Percentiles rank a stretch among this genome's conserved stretches.
Conservation (phyloP, 2,329 filamentous ascomycete species). For the Dothistroma pini region DNA sequence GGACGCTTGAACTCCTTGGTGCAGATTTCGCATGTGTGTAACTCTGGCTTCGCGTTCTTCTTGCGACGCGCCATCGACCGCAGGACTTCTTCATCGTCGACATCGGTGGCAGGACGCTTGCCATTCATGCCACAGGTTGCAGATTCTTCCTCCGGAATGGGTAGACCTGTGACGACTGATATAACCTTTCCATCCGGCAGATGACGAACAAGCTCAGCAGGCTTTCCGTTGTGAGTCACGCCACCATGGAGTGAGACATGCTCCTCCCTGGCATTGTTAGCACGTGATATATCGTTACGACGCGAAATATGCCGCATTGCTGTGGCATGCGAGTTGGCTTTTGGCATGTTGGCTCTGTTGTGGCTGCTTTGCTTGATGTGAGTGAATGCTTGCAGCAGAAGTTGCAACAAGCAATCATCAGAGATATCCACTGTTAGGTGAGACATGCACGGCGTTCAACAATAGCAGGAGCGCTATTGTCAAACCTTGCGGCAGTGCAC, state of each 20-base stretch:
- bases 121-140: slow-evolving; percentile 47
- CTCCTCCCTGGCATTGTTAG: slow-evolving; percentile 53
- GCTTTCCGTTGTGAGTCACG: slow-evolving; percentile 73
- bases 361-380: background rate
- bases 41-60: slow-evolving; percentile 66
- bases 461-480: slow-evolving; percentile 13
- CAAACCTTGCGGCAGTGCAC: slow-evolving; percentile 2
- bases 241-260: slow-evolving; percentile 79
- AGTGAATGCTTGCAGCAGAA: background rate
- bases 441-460: slow-evolving; percentile 7
- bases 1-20: slow-evolving; percentile 92
- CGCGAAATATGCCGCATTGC: slow-evolving; percentile 3
- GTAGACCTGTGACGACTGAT: slow-evolving; percentile 56
- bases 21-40: slow-evolving; percentile 64
- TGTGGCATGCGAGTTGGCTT: background rate
- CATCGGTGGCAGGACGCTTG: slow-evolving; percentile 52
- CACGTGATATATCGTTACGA: slow-evolving; percentile 13
- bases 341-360: background rate
- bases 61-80: slow-evolving; percentile 95
- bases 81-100: slow-evolving; percentile 72
- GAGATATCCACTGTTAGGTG: background rate
- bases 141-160: slow-evolving; percentile 55
- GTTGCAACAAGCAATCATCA: background rate
- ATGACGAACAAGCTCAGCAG: slow-evolving; percentile 77
- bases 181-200: slow-evolving; percentile 70